Percentiles rank a stretch among this genome's conserved stretches.
These are phyloP conservation scores for Boletus tomentosulus DNA, from an alignment of 768 basidiomycete genomes.

Conservation along the genomic window DNA sequence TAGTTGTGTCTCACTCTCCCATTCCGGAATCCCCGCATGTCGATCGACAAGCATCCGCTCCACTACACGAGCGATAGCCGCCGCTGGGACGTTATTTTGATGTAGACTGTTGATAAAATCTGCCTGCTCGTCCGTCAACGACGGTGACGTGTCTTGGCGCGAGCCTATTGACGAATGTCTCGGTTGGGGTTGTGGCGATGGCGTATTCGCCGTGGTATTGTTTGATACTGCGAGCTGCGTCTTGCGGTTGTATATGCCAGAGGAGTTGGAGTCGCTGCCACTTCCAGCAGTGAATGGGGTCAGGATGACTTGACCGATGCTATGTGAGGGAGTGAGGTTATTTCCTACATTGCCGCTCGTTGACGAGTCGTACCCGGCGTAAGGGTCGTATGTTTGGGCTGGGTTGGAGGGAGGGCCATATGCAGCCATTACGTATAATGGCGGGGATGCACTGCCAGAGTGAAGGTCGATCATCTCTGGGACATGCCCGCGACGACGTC, in stretches of 20 bases:
- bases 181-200: not conserved
- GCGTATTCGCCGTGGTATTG: not conserved
- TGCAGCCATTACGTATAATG: not conserved
- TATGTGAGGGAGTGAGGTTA: not conserved
- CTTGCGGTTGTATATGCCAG: conserved; percentile 1
- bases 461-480: conserved; percentile 7
- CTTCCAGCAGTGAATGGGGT: conserved; percentile 5
- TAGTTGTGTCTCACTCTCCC: conserved; percentile 20
- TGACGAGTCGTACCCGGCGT: not conserved
- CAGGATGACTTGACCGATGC: not conserved
- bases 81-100: conserved; percentile 20
- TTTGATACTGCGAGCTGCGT: conserved; percentile 1
- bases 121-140: conserved; percentile 23
- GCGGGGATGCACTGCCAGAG: not conserved
- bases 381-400: not conserved
- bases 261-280: not conserved
- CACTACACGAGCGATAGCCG: conserved; percentile 21
- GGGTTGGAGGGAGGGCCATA: not conserved
- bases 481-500: conserved; percentile 1
- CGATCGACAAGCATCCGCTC: conserved; percentile 22
- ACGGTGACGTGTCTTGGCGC: conserved; percentile 5
- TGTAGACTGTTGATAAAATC: conserved; percentile 22
- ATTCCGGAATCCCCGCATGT: conserved; percentile 16
- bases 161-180: not conserved
- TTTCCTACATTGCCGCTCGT: not conserved